Conservation (phyloP, 2,329 filamentous ascomycete species). For the Alternaria sp. region DNA sequence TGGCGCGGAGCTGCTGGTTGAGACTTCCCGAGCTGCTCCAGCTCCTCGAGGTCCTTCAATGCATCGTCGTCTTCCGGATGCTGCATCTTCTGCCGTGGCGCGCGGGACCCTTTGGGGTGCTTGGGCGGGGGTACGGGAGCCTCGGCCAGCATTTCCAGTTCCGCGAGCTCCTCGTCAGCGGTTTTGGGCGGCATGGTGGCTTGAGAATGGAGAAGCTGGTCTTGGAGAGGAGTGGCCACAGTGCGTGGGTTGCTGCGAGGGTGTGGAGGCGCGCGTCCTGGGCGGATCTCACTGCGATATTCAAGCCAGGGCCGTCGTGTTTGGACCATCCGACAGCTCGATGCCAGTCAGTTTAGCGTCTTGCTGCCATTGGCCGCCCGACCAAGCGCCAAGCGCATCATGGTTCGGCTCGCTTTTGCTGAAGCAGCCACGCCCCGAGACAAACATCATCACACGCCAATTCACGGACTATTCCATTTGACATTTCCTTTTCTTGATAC, state of each 20-base stretch:
- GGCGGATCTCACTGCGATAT: conserved; percentile 5
- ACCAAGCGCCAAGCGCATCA: conserved; percentile 34
- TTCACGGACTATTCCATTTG: conserved; percentile 32
- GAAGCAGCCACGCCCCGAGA: conserved; percentile 46
- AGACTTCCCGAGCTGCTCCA: conserved; percentile 62
- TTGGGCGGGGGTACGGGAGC: conserved; percentile 46
- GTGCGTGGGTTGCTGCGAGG: neutral
- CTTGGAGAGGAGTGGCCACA: conserved; percentile 1
- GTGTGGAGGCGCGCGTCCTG: conserved; percentile 3
- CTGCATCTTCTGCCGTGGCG: conserved; percentile 53
- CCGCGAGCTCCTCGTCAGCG: conserved; percentile 59
- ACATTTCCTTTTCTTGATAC: conserved; percentile 30
- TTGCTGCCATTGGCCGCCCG: conserved; percentile 34
- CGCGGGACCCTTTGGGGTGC: conserved; percentile 56
- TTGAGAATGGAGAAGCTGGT: neutral
- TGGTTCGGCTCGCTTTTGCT: conserved; percentile 40
- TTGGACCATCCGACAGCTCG: conserved; percentile 25
- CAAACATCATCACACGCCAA: conserved; percentile 49
- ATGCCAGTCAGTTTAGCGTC: conserved; percentile 37
- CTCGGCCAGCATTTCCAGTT: conserved; percentile 50
- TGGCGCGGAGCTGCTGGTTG: conserved; percentile 65
- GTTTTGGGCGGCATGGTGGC: conserved; percentile 51
- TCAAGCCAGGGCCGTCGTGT: conserved; percentile 14
- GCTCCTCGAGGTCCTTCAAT: conserved; percentile 84
- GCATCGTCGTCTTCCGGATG: conserved; percentile 73